Conservation (phyloP, 257 asterid species). For the Eustoma russellianum region DNA sequence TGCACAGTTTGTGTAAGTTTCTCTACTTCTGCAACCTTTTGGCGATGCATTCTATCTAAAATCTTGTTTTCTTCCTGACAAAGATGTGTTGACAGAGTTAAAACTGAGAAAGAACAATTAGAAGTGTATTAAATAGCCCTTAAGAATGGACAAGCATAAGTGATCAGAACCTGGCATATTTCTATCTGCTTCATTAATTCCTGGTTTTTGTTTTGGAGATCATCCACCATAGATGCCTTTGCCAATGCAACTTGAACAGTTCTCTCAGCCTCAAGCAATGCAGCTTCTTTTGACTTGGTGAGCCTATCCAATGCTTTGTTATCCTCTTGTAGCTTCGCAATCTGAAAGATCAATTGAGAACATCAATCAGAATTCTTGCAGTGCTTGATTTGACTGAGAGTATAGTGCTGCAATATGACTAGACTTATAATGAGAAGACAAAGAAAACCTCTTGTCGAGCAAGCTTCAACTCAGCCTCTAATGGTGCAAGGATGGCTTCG, state of each 20-base stretch:
- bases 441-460: slow-evolving; percentile 83
- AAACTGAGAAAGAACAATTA: slow-evolving; percentile 1
- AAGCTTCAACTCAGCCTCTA: slow-evolving; percentile 97
- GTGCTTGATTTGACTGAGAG: slow-evolving; percentile 9
- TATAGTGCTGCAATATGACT: slow-evolving; percentile 7
- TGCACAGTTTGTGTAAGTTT: slow-evolving; percentile 94
- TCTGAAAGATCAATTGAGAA: slow-evolving; percentile 35
- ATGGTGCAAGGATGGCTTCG: slow-evolving; percentile 94
- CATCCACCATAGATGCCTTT: slow-evolving; percentile 98
- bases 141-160: slow-evolving; percentile 7
- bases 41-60: slow-evolving; percentile 89
- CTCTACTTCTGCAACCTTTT: slow-evolving; percentile 96
- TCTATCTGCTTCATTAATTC: slow-evolving; percentile 96
- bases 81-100: slow-evolving; percentile 3
- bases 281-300: slow-evolving; percentile 97
- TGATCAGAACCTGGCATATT: slow-evolving; percentile 67
- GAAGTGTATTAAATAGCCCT: background rate
- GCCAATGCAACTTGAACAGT: slow-evolving; percentile 90
- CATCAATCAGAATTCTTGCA: slow-evolving; percentile 6
- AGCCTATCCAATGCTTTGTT: slow-evolving; percentile 94
- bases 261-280: slow-evolving; percentile 90
- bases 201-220: slow-evolving; percentile 95
- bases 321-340: slow-evolving; percentile 92
- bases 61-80: slow-evolving; percentile 92
- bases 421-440: slow-evolving; percentile 9